Percentiles rank a stretch among this genome's conserved stretches.
These are phyloP conservation scores for Vishniacozyma victoriae DNA, from an alignment of 768 basidiomycete species.

Conservation along the genomic window DNA sequence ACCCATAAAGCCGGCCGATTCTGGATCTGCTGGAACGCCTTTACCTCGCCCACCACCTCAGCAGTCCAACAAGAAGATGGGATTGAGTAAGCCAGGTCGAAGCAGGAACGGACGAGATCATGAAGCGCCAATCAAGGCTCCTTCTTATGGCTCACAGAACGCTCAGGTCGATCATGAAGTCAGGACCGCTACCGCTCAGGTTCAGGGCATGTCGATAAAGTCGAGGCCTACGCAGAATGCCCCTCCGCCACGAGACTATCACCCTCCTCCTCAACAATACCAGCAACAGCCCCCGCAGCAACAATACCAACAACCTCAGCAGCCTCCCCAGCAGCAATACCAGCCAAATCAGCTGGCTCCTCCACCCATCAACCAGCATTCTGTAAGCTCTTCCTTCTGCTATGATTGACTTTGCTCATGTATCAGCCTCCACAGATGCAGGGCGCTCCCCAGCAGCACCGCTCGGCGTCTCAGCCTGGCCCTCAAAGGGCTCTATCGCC, in stretches of 20 bases:
- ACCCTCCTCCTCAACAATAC: constrained; percentile 15
- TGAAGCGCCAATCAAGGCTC: constrained; percentile 79
- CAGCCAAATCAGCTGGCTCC: not conserved
- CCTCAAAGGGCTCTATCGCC: not conserved
- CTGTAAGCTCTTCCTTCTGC: too few species aligned
- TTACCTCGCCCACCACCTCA: constrained; percentile 5
- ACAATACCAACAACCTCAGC: constrained; percentile 1
- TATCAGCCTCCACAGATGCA: too few species aligned
- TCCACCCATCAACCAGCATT: too few species aligned
- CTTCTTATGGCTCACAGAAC: constrained; percentile 91
- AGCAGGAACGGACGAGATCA: constrained; percentile 75
- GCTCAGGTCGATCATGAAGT: constrained; percentile 81
- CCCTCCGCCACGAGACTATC: constrained; percentile 1
- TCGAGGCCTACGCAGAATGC: not conserved
- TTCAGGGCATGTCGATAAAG: not conserved
- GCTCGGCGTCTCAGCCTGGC: too few species aligned
- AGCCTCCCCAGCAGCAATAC: not conserved
- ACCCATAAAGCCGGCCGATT: constrained; percentile 29
- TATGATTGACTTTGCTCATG: too few species aligned
- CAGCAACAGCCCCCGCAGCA: constrained; percentile 15
- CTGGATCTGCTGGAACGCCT: constrained; percentile 28
- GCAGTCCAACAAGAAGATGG: constrained; percentile 40
- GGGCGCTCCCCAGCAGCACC: too few species aligned
- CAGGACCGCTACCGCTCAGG: constrained; percentile 4
- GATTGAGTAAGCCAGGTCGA: constrained; percentile 54